Evolutionary conservation across 257 asterid genomes (phyloP).

Genomic region (Striga asiatica): DNA sequence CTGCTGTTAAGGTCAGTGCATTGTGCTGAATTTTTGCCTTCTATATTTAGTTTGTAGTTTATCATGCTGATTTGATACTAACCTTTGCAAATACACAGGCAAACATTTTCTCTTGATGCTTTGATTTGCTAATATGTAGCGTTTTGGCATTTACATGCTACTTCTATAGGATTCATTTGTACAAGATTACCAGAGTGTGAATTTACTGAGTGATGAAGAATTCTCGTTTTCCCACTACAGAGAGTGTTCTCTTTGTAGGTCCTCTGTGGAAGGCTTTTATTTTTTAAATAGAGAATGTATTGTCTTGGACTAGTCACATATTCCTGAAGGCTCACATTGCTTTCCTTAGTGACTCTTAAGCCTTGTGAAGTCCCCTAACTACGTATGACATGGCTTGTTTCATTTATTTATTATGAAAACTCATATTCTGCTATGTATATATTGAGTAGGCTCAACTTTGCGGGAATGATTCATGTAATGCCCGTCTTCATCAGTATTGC

Average conservation of each 20-base stretch:
- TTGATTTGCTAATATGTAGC: not conserved
- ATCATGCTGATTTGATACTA: not conserved
- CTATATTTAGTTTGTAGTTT: not conserved
- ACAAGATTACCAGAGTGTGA: too few relatives aligned
- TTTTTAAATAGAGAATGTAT: too few relatives aligned
- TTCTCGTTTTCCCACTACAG: too few relatives aligned
- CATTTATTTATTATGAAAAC: not conserved
- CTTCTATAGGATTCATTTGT: not conserved
- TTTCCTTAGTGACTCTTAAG: too few relatives aligned
- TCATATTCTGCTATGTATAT: slow-evolving; percentile 1
- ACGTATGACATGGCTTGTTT: not conserved
- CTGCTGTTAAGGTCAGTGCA: slow-evolving; percentile 69
- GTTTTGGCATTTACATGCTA: not conserved
- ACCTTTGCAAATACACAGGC: not conserved
- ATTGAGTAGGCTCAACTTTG: slow-evolving; percentile 57
- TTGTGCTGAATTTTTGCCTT: slow-evolving; percentile 5
- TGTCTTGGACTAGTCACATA: too few relatives aligned
- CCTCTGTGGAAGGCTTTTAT: too few relatives aligned
- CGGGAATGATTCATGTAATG: slow-evolving; percentile 57
- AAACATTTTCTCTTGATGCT: not conserved
- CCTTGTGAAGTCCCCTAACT: too few relatives aligned
- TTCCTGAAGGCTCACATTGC: too few relatives aligned
- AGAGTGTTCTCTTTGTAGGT: too few relatives aligned
- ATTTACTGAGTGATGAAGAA: too few relatives aligned
- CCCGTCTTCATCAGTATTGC: slow-evolving; percentile 63